Percentiles rank a stretch among this genome's conserved stretches.
Evolutionary conservation across 2,329 filamentous ascomycete genomes (phyloP).

Genomic region (Botrytis squamosa): DNA sequence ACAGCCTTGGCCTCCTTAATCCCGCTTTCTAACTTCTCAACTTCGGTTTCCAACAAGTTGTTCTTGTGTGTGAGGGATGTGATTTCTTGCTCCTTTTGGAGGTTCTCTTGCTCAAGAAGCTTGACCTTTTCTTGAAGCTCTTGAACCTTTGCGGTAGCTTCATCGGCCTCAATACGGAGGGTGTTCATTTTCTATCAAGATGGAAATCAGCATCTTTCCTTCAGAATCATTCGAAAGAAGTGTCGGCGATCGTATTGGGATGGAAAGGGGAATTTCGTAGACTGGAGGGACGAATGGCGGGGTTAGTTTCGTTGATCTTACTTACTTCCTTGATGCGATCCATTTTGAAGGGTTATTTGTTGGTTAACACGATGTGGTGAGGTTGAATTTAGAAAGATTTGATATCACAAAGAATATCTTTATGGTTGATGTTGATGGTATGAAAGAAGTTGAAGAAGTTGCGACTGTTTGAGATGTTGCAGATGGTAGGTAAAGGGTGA

Average conservation of each 20-base stretch:
- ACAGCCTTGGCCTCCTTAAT: constrained; percentile 86
- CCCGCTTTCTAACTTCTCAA: constrained; percentile 84
- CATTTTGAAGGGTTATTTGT: constrained; percentile 53
- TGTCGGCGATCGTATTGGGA: constrained; percentile 8
- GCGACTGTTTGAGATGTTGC: constrained; percentile 15
- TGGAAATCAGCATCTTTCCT: constrained; percentile 21
- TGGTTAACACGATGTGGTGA: neutral
- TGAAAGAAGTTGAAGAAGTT: constrained; percentile 16
- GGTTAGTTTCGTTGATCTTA: constrained; percentile 38
- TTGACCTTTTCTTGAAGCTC: constrained; percentile 88
- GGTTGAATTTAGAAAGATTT: neutral
- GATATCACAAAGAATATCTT: constrained; percentile 12
- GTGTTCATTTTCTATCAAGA: constrained; percentile 79
- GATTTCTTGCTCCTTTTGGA: constrained; percentile 97
- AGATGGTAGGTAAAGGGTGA: constrained; percentile 16
- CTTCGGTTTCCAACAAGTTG: constrained; percentile 80
- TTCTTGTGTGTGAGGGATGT: constrained; percentile 96
- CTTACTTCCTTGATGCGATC: constrained; percentile 89
- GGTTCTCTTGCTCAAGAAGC: constrained; percentile 87
- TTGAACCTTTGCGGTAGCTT: constrained; percentile 76
- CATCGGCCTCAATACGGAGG: constrained; percentile 91
- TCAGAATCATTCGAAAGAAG: neutral
- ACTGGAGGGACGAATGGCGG: constrained; percentile 32
- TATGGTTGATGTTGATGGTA: constrained; percentile 18
- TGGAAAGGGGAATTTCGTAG: constrained; percentile 7